Conservation (phyloP, 2,329 filamentous ascomycete species). For the Talaromyces sp. region DNA sequence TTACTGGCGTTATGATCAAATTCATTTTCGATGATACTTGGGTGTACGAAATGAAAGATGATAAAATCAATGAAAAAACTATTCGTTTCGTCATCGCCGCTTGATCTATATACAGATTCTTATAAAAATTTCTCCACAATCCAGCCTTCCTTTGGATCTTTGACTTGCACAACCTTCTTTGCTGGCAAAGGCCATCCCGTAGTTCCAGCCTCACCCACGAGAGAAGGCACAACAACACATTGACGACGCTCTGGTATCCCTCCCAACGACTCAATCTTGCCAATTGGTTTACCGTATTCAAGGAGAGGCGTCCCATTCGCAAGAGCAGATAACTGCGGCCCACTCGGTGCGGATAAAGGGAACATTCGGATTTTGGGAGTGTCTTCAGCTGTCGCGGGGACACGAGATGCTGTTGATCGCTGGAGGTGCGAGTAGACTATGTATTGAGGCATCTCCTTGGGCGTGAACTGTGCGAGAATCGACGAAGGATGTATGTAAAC, state of each 20-base stretch:
- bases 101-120: conserved; percentile 12
- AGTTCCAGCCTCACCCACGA: conserved; percentile 64
- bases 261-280: conserved; percentile 59
- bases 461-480: conserved; percentile 64
- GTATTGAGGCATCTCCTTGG: conserved; percentile 75
- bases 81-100: background rate
- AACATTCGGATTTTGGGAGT: conserved; percentile 77
- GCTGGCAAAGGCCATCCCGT: conserved; percentile 80
- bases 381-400: conserved; percentile 46
- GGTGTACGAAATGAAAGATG: background rate
- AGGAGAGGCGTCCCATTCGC: conserved; percentile 81
- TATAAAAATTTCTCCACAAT: conserved; percentile 55
- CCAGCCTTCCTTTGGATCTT: conserved; percentile 68
- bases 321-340: conserved; percentile 68
- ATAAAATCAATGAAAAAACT: background rate
- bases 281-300: conserved; percentile 83
- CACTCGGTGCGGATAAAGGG: conserved; percentile 72
- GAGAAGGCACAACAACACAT: conserved; percentile 75
- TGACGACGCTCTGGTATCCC: conserved; percentile 55
- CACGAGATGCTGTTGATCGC: conserved; percentile 51
- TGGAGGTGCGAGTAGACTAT: conserved; percentile 85
- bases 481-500: conserved; percentile 88
- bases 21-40: background rate
- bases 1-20: background rate
- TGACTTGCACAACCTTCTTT: conserved; percentile 77